phyloP scores from a whole-genome alignment of 2,329 filamentous ascomycete genomes.

The Clonostachys sp. region DNA sequence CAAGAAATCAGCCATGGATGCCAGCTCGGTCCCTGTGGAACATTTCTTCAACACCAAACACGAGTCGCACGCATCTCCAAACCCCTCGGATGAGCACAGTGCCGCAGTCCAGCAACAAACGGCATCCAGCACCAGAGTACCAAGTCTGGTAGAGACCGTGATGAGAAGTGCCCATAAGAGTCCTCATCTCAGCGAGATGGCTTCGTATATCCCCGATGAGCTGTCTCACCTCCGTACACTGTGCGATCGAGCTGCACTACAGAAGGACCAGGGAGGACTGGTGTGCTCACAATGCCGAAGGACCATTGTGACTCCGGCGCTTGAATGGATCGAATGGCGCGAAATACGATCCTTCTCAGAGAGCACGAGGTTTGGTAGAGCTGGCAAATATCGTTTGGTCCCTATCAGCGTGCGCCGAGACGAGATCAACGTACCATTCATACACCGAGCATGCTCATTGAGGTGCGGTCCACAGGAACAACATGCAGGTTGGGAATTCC shows the following conservation, averaged over 20 bases:
- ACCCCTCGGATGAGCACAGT: slow-evolving; percentile 5
- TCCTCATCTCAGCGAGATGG: slow-evolving; percentile 34
- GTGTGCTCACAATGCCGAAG: slow-evolving; percentile 47
- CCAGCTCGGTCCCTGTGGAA: slow-evolving; percentile 1
- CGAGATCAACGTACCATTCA: slow-evolving; percentile 37
- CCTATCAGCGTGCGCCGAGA: slow-evolving; percentile 21
- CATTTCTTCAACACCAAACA: background rate
- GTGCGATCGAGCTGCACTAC: slow-evolving; percentile 29
- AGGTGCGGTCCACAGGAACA: slow-evolving; percentile 29
- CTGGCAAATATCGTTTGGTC: slow-evolving; percentile 6
- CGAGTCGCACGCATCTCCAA: slow-evolving; percentile 8
- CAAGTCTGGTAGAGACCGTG: slow-evolving; percentile 46
- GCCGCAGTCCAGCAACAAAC: no score
- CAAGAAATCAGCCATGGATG: slow-evolving; percentile 8
- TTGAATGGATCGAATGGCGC: slow-evolving; percentile 63
- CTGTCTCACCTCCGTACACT: slow-evolving; percentile 31
- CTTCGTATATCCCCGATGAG: slow-evolving; percentile 33
- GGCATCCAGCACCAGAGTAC: slow-evolving; percentile 18
- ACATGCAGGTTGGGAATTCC: slow-evolving; percentile 1
- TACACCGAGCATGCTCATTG: slow-evolving; percentile 45
- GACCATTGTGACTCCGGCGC: slow-evolving; percentile 41
- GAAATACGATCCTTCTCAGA: slow-evolving; percentile 17
- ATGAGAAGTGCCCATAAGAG: slow-evolving; percentile 40
- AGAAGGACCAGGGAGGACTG: slow-evolving; percentile 42
- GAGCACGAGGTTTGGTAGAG: background rate